A percentile compares a stretch with the other conserved stretches of the same genome.
Conservation (phyloP, 2,329 filamentous ascomycete species). For the Colletotrichum spinosum region DNA sequence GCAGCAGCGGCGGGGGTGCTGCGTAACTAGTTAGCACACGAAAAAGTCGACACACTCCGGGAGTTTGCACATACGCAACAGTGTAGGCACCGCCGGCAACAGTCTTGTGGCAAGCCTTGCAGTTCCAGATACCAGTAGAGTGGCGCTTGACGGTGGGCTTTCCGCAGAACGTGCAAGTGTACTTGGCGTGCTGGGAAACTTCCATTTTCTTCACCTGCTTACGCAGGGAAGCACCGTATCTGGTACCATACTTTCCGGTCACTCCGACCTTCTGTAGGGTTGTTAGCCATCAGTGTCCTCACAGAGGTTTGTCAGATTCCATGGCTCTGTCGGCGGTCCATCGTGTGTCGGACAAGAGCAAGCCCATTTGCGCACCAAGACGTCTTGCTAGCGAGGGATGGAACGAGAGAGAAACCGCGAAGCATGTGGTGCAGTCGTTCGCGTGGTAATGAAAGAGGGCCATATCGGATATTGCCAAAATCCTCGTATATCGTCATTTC, state of each 20-base stretch:
- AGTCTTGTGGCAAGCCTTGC: slow-evolving; percentile 94
- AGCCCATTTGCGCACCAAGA: neutral
- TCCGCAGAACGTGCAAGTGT: slow-evolving; percentile 98
- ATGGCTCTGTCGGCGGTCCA: slow-evolving; percentile 15
- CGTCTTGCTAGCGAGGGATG: too few species aligned
- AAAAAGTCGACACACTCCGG: neutral
- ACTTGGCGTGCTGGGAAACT: slow-evolving; percentile 97
- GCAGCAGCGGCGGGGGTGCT: slow-evolving; percentile 94
- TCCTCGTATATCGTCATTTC: too few species aligned
- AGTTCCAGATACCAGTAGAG: slow-evolving; percentile 96
- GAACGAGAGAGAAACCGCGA: slow-evolving; percentile 14
- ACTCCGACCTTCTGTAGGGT: slow-evolving; percentile 87
- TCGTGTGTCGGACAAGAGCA: neutral
- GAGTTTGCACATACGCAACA: slow-evolving; percentile 82
- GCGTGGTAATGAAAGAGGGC: too few species aligned
- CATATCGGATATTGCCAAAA: too few species aligned
- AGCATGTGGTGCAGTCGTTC: too few species aligned
- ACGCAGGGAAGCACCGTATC: slow-evolving; percentile 98
- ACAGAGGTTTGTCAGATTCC: neutral
- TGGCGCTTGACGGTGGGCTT: slow-evolving; percentile 94
- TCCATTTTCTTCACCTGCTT: slow-evolving; percentile 99
- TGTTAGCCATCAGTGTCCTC: slow-evolving; percentile 32
- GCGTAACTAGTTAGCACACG: slow-evolving; percentile 44
- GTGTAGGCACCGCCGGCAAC: slow-evolving; percentile 91
- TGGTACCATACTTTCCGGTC: slow-evolving; percentile 96